Conservation (phyloP, 1,284 basidiomycete genomes). For the Ceratobasidium sp. region DNA sequence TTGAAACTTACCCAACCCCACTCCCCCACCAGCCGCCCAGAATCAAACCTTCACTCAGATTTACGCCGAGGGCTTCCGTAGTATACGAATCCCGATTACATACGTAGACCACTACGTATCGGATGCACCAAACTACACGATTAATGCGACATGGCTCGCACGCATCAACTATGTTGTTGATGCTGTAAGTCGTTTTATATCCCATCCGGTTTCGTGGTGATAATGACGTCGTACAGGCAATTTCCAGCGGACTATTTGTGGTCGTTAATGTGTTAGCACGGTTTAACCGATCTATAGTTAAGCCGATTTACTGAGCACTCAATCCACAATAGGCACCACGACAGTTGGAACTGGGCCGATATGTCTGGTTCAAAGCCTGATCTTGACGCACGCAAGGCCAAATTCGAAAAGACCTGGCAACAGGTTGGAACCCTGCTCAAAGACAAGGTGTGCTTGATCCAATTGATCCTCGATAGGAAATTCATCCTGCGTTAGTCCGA, state of each 20-base stretch:
- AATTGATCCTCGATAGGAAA: background rate
- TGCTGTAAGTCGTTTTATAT: constrained; percentile 9
- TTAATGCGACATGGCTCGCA: constrained; percentile 41
- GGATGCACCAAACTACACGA: constrained; percentile 35
- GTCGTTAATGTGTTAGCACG: constrained; percentile 27
- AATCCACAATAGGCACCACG: constrained; percentile 40
- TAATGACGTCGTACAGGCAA: background rate
- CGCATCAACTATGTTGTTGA: constrained; percentile 43
- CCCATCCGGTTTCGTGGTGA: background rate
- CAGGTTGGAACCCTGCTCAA: constrained; percentile 39
- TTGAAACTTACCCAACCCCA: background rate
- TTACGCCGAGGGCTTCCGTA: constrained; percentile 35
- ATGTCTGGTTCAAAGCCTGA: constrained; percentile 17
- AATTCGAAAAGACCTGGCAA: constrained; percentile 42
- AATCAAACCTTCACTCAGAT: constrained; percentile 29
- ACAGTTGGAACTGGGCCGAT: constrained; percentile 43
- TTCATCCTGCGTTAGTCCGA: constrained; percentile 17
- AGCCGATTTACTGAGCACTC: background rate
- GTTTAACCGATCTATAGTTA: background rate
- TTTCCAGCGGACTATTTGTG: background rate
- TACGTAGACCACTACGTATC: constrained; percentile 33
- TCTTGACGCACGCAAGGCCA: constrained; percentile 32
- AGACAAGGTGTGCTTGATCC: constrained; percentile 26
- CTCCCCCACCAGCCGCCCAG: constrained; percentile 1
- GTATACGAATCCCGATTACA: constrained; percentile 43